Conservation (phyloP, 805 yeast species). For the Sungouiozyma ichnusensis region DNA sequence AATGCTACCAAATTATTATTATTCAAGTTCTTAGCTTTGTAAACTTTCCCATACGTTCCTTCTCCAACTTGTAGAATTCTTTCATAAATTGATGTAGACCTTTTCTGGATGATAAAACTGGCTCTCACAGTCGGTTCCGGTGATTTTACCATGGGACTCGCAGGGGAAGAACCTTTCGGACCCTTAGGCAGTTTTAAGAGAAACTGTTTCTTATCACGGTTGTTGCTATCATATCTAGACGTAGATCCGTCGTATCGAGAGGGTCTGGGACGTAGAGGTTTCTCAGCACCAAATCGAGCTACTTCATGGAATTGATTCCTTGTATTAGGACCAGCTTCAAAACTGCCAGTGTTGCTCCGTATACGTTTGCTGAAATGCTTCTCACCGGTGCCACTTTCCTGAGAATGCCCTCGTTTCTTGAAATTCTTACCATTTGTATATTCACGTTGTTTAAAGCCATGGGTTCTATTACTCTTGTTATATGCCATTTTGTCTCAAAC, state of each 20-base stretch:
- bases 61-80: slow-evolving; percentile 91
- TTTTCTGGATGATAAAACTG: slow-evolving; percentile 7
- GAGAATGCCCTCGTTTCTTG: background rate
- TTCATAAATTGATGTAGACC: slow-evolving; percentile 37
- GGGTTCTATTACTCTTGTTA: background rate
- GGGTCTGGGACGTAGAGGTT: background rate
- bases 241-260: background rate
- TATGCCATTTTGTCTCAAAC: background rate
- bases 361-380: background rate
- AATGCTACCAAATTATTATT: slow-evolving; percentile 75
- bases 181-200: slow-evolving; percentile 17
- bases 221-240: background rate
- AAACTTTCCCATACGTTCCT: slow-evolving; percentile 77
- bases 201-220: background rate
- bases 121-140: background rate
- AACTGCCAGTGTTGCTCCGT: background rate
- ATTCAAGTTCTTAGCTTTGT: slow-evolving; percentile 50
- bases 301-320: background rate
- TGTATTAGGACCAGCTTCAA: background rate
- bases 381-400: background rate
- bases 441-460: background rate
- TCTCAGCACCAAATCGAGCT: background rate
- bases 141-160: too few relatives aligned
- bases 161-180: too few relatives aligned
- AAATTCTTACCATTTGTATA: background rate